Evolutionary conservation across 306 rosid species (phyloP), one percentile per base, ranked within the genome.

Genomic region (Fragaria ananassa): DNA sequence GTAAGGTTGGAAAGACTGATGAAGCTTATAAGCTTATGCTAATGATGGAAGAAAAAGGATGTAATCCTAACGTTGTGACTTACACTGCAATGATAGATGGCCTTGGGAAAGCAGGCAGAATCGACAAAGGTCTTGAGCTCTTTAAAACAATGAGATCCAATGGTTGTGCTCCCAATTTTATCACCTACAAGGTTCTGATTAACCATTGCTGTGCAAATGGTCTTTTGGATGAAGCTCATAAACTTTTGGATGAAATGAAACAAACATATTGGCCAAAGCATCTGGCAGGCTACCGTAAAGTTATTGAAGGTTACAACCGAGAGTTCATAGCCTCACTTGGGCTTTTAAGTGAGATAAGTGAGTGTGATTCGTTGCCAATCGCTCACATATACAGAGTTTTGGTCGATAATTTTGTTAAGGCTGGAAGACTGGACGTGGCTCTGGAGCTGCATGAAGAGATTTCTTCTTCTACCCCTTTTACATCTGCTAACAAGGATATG

Each of bases 61-160:
- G 92, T 79, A 17, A 71, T 79, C 97, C 97, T 77, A 93, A 90
- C 80, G 97, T 93, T 71, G 88, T 92, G 82, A 92, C 97, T 71
- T 92, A 88, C 70, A 92, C 96, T 58, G 93, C 97, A 70, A 90
- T 93, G 96, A 87, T 93, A 67, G 96, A 93, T 78, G 97, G 97
- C 57, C 83, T 88, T 74, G 96, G 97, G 79, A 90, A 89, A 82
- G 80, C 71, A 49, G 92, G 92, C 75, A 88, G 85, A 86, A 72
- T 88, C 3, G 91, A 86, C 44, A 90, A 85, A 80, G 86, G 96
- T 78, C 83, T 93, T 81, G 92, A 83, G 84, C 91, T 93, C 60
- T 87, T 83, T 56, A 78, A 83, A 80, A 85, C 89, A 80, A 90
- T 93, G 97, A 79, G 92, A 84, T 86, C 91, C 37, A 93, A 90